Evolutionary conservation across 2,329 filamentous ascomycete genomes (phyloP), one percentile per base, ranked within the genome.

Genomic region (Claviceps lovelessii): DNA sequence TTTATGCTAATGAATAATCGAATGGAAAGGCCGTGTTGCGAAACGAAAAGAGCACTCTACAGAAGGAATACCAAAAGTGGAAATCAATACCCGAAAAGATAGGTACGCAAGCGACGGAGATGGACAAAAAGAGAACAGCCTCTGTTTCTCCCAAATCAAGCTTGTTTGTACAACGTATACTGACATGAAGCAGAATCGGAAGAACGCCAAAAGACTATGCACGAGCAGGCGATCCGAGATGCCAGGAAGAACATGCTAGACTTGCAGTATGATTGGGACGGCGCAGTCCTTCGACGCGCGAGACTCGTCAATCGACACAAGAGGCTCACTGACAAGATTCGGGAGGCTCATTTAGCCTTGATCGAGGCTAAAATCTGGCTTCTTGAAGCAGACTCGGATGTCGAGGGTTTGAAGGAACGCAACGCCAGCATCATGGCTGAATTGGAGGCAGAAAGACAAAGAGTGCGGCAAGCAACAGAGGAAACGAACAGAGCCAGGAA

Each of bases 381-480:
- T 0, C 78, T 94, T 35, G 93, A 98, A 72, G 90, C 89, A 1
- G 68, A 75, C n/a, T 96, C 90, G 0, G 93, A 98, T 62, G 68
- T 86, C 3, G 75, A 81, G 48, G 79, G 79, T 6, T 73, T 96
- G n/a, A 79, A 80, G 61, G 72, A 73, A 17, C 83, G 83, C 56
- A 88, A 89, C 61, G 61, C 67, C 9, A 74, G 80, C 50, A 80
- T 89, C 56, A 74, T 76, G 54, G 64, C 73, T 46, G 68, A 70
- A 47, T 72, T 86, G 4, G 73, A 78, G 28, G 65, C 69, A 10
- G 75, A 73, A 60, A 70, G 71, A 57, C 59, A 62, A 7, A 71
- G 71, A 7, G 57, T 67, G 17, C 57, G 59, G 44, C 55, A 67
- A 29, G 67, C 73, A 5, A 66, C 67, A 13, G 67, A 75, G 0